Conservation (phyloP, 768 basidiomycete species). For the Sporobolomyces roseus region DNA sequence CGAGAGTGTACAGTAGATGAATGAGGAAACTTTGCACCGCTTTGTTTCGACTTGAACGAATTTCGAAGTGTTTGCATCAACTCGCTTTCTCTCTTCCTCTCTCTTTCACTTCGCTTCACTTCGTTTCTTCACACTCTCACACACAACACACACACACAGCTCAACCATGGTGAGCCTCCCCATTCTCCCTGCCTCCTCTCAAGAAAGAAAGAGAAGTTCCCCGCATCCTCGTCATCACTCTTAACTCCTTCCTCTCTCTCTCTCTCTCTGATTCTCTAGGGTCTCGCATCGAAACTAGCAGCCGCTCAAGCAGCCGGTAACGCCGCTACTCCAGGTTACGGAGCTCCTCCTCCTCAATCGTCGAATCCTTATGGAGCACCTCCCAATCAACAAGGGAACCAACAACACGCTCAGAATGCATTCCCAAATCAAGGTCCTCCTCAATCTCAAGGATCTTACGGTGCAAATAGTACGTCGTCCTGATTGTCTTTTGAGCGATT, state of each 20-base stretch:
- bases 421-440: slow-evolving; percentile 17
- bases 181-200: neutral
- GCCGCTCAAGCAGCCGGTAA: slow-evolving; percentile 26
- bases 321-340: slow-evolving; percentile 30
- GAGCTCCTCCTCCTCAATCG: neutral
- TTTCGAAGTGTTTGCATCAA: no score
- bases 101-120: no score
- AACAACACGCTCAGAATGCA: slow-evolving; percentile 6
- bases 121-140: no score
- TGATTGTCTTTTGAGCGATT: no score
- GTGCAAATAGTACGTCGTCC: no score
- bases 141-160: no score
- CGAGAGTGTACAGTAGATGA: no score
- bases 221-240: slow-evolving; percentile 9
- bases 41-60: no score
- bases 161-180: neutral
- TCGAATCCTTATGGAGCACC: no score
- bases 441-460: slow-evolving; percentile 14
- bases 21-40: no score
- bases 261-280: neutral
- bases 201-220: neutral
- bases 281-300: slow-evolving; percentile 39
- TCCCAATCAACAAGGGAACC: neutral
- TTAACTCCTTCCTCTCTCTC: neutral
- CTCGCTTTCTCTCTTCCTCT: no score